phyloP scores from a whole-genome alignment of 371 early-diverging fungal species.

The Batkoa obscura region DNA sequence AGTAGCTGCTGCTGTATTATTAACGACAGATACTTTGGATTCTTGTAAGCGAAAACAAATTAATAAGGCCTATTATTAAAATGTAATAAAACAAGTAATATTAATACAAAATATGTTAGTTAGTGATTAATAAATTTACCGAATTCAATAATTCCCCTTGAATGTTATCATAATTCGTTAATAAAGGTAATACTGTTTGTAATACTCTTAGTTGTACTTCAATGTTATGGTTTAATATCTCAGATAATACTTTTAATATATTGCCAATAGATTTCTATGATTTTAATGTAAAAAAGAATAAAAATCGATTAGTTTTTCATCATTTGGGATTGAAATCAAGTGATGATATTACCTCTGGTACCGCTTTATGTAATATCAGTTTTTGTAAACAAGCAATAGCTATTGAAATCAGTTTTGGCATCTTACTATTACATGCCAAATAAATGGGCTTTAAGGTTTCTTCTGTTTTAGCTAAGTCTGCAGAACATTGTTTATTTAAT shows the following conservation, averaged over 20 bases:
- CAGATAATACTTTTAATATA: neutral
- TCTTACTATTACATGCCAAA: slow-evolving; percentile 75
- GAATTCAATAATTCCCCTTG: slow-evolving; percentile 67
- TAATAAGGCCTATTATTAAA: slow-evolving; percentile 38
- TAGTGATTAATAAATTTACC: slow-evolving; percentile 16
- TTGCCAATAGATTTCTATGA: neutral
- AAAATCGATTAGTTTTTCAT: too few species aligned
- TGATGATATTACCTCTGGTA: slow-evolving; percentile 40
- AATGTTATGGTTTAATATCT: slow-evolving; percentile 22
- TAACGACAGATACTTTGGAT: slow-evolving; percentile 66
- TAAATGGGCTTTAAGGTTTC: slow-evolving; percentile 76
- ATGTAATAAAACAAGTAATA: neutral
- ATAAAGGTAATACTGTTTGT: slow-evolving; percentile 75
- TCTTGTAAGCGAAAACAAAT: slow-evolving; percentile 81
- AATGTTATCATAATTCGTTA: slow-evolving; percentile 60
- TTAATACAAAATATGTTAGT: neutral
- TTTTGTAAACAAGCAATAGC: slow-evolving; percentile 78
- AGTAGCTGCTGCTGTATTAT: slow-evolving; percentile 89
- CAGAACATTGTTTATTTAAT: neutral
- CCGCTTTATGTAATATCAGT: slow-evolving; percentile 63
- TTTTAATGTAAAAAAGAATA: too few species aligned
- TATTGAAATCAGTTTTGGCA: slow-evolving; percentile 60
- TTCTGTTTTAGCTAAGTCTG: slow-evolving; percentile 61
- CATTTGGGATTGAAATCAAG: neutral
- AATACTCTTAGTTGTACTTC: slow-evolving; percentile 86